Conservation (phyloP, 1,139 yeast genomes). For the Pichia sp. region DNA sequence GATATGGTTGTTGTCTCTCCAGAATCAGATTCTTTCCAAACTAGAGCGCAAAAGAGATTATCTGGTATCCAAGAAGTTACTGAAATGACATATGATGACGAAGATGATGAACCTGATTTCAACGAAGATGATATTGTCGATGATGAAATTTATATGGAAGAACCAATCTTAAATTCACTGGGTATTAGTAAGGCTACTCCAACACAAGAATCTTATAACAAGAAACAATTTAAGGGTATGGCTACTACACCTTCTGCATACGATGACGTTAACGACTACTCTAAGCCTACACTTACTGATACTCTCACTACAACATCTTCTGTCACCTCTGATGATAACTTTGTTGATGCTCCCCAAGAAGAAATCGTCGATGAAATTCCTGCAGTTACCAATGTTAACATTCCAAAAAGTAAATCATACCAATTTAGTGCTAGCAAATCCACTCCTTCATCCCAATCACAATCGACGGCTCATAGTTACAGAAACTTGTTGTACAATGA, state of each 20-base stretch:
- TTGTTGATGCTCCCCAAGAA: conserved; percentile 12
- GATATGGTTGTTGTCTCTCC: conserved; percentile 8
- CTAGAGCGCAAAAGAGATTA: conserved; percentile 14
- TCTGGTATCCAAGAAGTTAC: conserved; percentile 22
- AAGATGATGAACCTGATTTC: too few species aligned
- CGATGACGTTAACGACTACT: neutral
- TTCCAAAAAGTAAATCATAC: neutral
- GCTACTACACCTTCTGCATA: neutral
- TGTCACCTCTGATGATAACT: conserved; percentile 7
- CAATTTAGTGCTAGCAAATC: neutral
- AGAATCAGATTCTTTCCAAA: conserved; percentile 7
- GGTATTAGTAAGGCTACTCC: conserved; percentile 18
- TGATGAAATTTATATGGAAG: conserved; percentile 14
- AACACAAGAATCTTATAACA: conserved; percentile 21
- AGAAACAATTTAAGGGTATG: conserved; percentile 7
- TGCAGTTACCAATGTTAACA: neutral
- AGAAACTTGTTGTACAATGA: conserved; percentile 13
- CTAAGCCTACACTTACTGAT: neutral
- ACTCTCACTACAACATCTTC: conserved; percentile 3
- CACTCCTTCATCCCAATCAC: neutral
- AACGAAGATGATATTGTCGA: conserved; percentile 15
- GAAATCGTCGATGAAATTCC: conserved; percentile 3
- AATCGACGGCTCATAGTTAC: conserved; percentile 11
- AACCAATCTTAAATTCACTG: conserved; percentile 8
- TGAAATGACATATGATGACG: conserved; percentile 27